Percentiles rank a stretch among this genome's conserved stretches.
These are phyloP conservation scores for Crucibulum laeve DNA, from an alignment of 768 basidiomycete species.

Conservation along the genomic window DNA sequence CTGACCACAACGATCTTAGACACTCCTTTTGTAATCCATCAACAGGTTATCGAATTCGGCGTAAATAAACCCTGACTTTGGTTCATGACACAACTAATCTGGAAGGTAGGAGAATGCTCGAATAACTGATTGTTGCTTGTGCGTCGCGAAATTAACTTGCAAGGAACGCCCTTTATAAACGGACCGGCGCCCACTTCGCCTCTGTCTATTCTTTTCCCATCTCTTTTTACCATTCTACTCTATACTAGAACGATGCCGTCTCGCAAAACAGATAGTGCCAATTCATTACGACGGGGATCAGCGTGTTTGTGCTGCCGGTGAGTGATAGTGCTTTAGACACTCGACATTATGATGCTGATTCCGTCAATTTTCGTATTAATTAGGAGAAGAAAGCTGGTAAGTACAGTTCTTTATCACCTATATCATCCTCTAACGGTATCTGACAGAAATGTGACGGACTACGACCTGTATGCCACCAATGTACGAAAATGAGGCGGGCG, in stretches of 20 bases:
- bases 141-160: too few species aligned
- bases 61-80: too few species aligned
- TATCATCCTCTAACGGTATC: conserved; percentile 1
- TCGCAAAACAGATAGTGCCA: background rate
- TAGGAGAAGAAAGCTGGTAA: conserved; percentile 42
- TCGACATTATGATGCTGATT: background rate
- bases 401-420: conserved; percentile 7
- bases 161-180: too few species aligned
- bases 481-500: conserved; percentile 46
- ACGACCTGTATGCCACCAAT: conserved; percentile 54
- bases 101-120: too few species aligned
- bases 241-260: too few species aligned
- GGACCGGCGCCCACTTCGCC: background rate
- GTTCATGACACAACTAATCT: too few species aligned
- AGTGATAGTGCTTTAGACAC: conserved; percentile 9
- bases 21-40: too few species aligned
- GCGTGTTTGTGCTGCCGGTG: conserved; percentile 43
- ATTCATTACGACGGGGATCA: conserved; percentile 30
- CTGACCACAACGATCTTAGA: too few species aligned
- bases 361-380: background rate
- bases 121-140: too few species aligned
- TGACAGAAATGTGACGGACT: conserved; percentile 57
- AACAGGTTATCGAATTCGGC: too few species aligned
- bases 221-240: background rate
- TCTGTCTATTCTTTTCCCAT: background rate